Percentiles rank a stretch among this genome's conserved stretches.
phyloP scores from a whole-genome alignment of 2,329 filamentous ascomycete species.

The Fusarium compactum region DNA sequence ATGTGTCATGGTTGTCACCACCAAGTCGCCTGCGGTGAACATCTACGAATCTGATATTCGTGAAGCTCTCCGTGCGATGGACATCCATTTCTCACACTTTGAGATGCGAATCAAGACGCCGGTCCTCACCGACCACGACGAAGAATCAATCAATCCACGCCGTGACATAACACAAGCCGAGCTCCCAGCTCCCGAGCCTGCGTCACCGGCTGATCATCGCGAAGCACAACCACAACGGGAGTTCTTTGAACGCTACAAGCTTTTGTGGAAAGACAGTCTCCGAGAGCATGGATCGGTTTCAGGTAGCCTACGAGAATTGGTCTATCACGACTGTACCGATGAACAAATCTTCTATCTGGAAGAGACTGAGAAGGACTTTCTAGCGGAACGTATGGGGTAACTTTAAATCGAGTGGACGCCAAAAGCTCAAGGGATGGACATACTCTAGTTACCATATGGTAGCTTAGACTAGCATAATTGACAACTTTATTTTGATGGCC shows the following conservation, averaged over 20 bases:
- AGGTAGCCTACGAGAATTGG: neutral
- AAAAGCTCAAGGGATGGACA: fast-evolving
- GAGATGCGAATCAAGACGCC: neutral
- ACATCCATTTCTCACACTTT: no score
- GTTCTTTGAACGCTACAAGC: neutral
- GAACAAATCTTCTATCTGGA: neutral
- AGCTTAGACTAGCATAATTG: neutral
- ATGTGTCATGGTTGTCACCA: fast-evolving
- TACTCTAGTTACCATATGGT: fast-evolving
- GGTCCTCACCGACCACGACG: neutral
- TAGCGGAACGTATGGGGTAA: neutral
- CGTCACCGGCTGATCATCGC: no score
- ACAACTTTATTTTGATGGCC: neutral
- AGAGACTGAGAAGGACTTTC: neutral
- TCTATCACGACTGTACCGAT: fast-evolving
- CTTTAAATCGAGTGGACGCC: neutral
- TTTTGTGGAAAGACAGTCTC: neutral
- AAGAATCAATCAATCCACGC: neutral
- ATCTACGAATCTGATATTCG: neutral
- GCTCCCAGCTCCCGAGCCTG: neutral
- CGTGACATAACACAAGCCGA: no score
- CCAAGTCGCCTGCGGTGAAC: neutral
- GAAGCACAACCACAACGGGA: neutral
- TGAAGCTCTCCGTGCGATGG: no score
- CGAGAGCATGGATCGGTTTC: fast-evolving